phyloP scores from a whole-genome alignment of 441 rosid species.

The Jatropha podagrica region DNA sequence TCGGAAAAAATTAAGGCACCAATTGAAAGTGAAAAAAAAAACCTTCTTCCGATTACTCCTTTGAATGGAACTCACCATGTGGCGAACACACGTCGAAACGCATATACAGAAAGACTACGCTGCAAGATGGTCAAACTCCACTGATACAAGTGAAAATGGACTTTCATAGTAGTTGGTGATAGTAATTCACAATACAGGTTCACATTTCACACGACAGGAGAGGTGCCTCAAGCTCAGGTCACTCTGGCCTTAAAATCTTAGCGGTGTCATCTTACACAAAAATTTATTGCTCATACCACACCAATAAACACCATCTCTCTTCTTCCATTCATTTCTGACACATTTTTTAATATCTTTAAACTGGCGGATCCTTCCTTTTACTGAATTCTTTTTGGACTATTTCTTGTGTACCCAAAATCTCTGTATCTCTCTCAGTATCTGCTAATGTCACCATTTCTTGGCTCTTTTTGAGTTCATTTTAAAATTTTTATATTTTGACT shows the following conservation, averaged over 20 bases:
- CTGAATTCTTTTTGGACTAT: constrained; percentile 9
- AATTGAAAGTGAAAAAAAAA: not conserved
- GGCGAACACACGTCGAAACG: not conserved
- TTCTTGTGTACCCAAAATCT: constrained; percentile 17
- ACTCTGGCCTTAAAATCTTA: constrained; percentile 16
- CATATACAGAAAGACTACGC: not conserved
- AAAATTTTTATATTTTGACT: not conserved
- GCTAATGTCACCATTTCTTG: constrained; percentile 22
- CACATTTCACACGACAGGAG: constrained; percentile 7
- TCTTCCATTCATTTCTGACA: constrained; percentile 6
- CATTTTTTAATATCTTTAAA: not conserved
- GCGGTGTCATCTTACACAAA: constrained; percentile 20
- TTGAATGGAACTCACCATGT: not conserved
- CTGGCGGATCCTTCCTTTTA: not conserved
- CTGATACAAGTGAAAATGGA: not conserved
- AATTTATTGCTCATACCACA: constrained; percentile 24
- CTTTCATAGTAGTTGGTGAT: not conserved
- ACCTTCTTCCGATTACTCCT: not conserved
- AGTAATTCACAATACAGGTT: constrained; percentile 3
- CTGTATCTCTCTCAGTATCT: constrained; percentile 4
- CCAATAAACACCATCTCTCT: constrained; percentile 8
- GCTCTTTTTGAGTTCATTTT: constrained; percentile 4
- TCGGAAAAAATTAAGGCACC: not conserved
- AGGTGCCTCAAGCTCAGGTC: not conserved
- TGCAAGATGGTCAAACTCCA: not conserved